Percentiles rank a stretch among this genome's conserved stretches.
Evolutionary conservation across 768 basidiomycete genomes (phyloP).

Genomic region (Exidia glandulosa): DNA sequence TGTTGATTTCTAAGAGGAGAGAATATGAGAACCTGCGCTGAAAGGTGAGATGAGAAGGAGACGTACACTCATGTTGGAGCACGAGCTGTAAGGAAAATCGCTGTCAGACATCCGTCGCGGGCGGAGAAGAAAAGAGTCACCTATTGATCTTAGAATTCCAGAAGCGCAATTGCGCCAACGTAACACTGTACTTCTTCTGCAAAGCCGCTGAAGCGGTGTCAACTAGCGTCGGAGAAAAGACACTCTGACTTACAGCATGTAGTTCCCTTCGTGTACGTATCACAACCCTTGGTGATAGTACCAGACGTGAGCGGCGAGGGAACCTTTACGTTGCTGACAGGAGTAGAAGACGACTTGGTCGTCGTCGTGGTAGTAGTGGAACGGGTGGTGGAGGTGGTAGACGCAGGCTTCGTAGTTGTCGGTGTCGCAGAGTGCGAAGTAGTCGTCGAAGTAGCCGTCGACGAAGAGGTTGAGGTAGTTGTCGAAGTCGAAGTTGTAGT

Average conservation of each 20-base stretch:
- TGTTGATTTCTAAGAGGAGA: neutral
- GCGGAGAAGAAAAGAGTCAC: neutral
- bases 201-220: neutral
- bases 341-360: no score
- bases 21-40: neutral
- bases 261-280: neutral
- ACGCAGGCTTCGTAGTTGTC: neutral
- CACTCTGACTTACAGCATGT: neutral
- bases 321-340: neutral
- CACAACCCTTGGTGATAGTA: neutral
- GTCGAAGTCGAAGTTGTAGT: neutral
- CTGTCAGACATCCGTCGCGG: neutral
- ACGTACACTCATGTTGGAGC: neutral
- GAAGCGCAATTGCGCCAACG: neutral
- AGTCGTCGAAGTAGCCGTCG: no score
- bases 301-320: neutral
- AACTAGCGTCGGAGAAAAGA: neutral
- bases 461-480: neutral
- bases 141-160: neutral
- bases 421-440: no score
- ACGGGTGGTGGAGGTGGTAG: no score
- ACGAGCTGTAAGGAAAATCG: neutral
- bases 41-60: neutral
- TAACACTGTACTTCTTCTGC: neutral
- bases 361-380: no score